Evolutionary conservation across 1,139 yeast genomes (phyloP).

Genomic region (Kodamaea suecica): DNA sequence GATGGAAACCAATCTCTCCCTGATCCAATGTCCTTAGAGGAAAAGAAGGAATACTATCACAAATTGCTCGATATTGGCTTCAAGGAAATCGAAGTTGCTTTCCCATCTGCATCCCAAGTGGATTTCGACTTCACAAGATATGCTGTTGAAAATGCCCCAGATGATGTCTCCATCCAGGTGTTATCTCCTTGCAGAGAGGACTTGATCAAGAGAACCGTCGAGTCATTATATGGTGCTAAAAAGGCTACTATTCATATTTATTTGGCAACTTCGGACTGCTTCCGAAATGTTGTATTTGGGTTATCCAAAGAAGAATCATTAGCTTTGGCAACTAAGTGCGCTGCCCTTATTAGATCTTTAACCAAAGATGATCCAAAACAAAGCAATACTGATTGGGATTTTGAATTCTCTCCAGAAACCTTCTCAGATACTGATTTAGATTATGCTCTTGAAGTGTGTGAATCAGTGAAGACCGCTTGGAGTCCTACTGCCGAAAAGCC

Average conservation of each 20-base stretch:
- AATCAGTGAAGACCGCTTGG: slow-evolving; percentile 96
- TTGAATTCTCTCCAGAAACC: slow-evolving; percentile 93
- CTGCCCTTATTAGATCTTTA: slow-evolving; percentile 73
- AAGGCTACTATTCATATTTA: slow-evolving; percentile 88
- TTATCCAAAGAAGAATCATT: slow-evolving; percentile 78
- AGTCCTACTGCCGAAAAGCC: slow-evolving; percentile 79
- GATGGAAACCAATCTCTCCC: slow-evolving; percentile 98
- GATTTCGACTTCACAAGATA: slow-evolving; percentile 94
- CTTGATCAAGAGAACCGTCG: slow-evolving; percentile 83
- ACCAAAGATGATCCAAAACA: slow-evolving; percentile 85
- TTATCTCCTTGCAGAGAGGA: slow-evolving; percentile 91
- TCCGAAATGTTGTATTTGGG: slow-evolving; percentile 88
- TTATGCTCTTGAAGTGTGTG: slow-evolving; percentile 81
- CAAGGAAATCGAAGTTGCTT: slow-evolving; percentile 95
- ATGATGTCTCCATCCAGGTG: slow-evolving; percentile 88
- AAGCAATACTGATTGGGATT: slow-evolving; percentile 77
- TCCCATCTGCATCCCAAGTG: slow-evolving; percentile 93
- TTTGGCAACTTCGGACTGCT: slow-evolving; percentile 87
- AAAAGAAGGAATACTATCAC: slow-evolving; percentile 83
- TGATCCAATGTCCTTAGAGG: slow-evolving; percentile 91
- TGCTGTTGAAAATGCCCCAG: slow-evolving; percentile 91
- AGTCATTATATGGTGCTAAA: slow-evolving; percentile 84
- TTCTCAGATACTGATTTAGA: slow-evolving; percentile 88
- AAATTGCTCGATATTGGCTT: slow-evolving; percentile 87
- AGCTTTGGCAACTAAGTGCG: slow-evolving; percentile 76